Evolutionary conservation across 2,329 filamentous ascomycete genomes (phyloP).

Genomic region (Sphaerulina musiva): DNA sequence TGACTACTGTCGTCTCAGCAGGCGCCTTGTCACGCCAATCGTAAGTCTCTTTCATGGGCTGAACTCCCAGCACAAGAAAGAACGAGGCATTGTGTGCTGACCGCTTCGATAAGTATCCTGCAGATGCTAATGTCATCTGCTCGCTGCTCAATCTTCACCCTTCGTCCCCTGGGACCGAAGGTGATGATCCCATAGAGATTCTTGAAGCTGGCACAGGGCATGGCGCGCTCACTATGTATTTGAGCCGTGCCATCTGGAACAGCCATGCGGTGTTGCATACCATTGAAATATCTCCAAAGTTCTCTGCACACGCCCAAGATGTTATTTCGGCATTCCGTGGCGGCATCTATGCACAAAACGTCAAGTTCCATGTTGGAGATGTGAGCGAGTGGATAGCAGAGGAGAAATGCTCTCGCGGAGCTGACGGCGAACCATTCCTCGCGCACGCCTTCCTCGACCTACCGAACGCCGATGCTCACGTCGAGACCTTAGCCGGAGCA

Average conservation of each 20-base stretch:
- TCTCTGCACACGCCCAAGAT: slow-evolving; percentile 58
- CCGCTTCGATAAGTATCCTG: slow-evolving; percentile 49
- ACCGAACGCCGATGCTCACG: slow-evolving; percentile 53
- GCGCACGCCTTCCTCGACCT: slow-evolving; percentile 68
- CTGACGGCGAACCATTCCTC: slow-evolving; percentile 52
- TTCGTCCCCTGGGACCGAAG: slow-evolving; percentile 28
- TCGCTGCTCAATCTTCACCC: slow-evolving; percentile 69
- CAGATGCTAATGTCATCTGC: slow-evolving; percentile 68
- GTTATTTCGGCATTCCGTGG: slow-evolving; percentile 61
- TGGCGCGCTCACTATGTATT: slow-evolving; percentile 67
- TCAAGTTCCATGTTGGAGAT: slow-evolving; percentile 67
- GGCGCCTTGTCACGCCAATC: slow-evolving; percentile 68
- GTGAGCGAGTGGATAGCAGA: slow-evolving; percentile 57
- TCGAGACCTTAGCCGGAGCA: slow-evolving; percentile 49
- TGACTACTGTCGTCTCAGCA: slow-evolving; percentile 63
- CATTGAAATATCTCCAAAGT: slow-evolving; percentile 57
- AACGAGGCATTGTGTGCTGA: not conserved
- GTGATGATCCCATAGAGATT: slow-evolving; percentile 56
- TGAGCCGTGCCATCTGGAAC: slow-evolving; percentile 58
- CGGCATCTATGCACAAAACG: slow-evolving; percentile 61
- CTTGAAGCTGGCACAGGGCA: slow-evolving; percentile 83
- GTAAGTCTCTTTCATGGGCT: not conserved
- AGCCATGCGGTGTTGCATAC: slow-evolving; percentile 65
- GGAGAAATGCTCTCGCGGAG: slow-evolving; percentile 41
- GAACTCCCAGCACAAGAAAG: no score